A percentile compares a stretch with the other conserved stretches of the same genome.
Conservation (phyloP, 73 alveolate genomes). For the Symbiodinium natans region DNA sequence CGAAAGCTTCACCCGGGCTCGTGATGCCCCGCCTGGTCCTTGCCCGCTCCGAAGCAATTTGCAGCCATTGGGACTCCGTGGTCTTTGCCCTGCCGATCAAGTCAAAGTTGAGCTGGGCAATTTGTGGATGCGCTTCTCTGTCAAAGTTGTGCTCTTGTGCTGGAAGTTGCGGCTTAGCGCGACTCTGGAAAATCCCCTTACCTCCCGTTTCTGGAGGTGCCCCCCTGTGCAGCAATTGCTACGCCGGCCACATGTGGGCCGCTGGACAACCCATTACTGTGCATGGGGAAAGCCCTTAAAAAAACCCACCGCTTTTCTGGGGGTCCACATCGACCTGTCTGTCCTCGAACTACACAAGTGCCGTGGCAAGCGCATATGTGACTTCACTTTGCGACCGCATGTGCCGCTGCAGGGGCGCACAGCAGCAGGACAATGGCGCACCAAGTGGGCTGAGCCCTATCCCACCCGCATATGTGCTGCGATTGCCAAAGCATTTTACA, state of each 20-base stretch:
- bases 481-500: background rate
- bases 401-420: background rate
- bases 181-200: background rate
- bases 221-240: background rate
- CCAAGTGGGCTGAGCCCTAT: background rate
- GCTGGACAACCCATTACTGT: background rate
- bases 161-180: background rate
- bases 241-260: background rate
- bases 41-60: background rate
- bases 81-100: background rate
- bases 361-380: background rate
- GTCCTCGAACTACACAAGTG: background rate
- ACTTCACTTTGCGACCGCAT: background rate
- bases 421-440: background rate
- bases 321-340: background rate
- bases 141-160: background rate
- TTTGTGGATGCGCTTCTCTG: conserved; percentile 19
- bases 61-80: background rate
- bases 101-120: conserved; percentile 15
- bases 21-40: conserved; percentile 22
- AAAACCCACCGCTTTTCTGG: conserved; percentile 2
- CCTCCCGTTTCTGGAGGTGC: conserved; percentile 8
- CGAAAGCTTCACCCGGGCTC: conserved; percentile 23
- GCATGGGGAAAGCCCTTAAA: conserved; percentile 42
- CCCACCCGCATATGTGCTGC: background rate